phyloP scores from a whole-genome alignment of 1,284 basidiomycete species.

The Ceratobasidium sp. region DNA sequence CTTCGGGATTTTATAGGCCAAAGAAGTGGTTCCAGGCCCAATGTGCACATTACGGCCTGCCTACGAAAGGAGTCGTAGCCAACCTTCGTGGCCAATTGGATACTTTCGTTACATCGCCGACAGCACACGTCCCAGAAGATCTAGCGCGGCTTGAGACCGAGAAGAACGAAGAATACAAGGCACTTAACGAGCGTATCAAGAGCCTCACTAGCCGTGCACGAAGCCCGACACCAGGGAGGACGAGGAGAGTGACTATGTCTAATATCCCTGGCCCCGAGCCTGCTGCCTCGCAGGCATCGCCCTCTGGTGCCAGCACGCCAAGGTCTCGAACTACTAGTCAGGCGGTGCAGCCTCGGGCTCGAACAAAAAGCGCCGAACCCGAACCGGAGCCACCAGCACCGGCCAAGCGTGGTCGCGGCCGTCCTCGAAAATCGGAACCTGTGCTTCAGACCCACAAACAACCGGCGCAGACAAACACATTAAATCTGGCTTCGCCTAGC shows the following conservation, averaged over 20 bases:
- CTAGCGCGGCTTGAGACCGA: slow-evolving; percentile 16
- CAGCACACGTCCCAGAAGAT: slow-evolving; percentile 14
- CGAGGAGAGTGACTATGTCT: slow-evolving; percentile 32
- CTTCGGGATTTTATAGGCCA: not conserved
- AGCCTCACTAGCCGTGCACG: slow-evolving; percentile 32
- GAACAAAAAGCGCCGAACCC: slow-evolving; percentile 4
- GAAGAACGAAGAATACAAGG: slow-evolving; percentile 31
- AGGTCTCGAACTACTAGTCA: slow-evolving; percentile 25
- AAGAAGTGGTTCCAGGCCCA: slow-evolving; percentile 29
- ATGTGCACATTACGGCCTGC: slow-evolving; percentile 30
- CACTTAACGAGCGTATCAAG: slow-evolving; percentile 19
- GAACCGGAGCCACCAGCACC: slow-evolving; percentile 2
- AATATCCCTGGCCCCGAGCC: not conserved
- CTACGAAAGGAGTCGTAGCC: slow-evolving; percentile 20
- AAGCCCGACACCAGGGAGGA: slow-evolving; percentile 39
- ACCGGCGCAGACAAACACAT: not conserved
- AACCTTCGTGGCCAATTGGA: slow-evolving; percentile 26
- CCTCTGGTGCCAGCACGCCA: not conserved
- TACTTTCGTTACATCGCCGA: slow-evolving; percentile 6
- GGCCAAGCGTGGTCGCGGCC: slow-evolving; percentile 28
- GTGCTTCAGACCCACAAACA: not conserved
- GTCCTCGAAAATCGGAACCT: slow-evolving; percentile 40
- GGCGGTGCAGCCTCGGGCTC: not conserved
- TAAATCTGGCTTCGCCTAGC: not conserved
- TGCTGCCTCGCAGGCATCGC: not conserved